Evolutionary conservation across 1,139 yeast species (phyloP).

Genomic region (Saccharomyces hybrid): DNA sequence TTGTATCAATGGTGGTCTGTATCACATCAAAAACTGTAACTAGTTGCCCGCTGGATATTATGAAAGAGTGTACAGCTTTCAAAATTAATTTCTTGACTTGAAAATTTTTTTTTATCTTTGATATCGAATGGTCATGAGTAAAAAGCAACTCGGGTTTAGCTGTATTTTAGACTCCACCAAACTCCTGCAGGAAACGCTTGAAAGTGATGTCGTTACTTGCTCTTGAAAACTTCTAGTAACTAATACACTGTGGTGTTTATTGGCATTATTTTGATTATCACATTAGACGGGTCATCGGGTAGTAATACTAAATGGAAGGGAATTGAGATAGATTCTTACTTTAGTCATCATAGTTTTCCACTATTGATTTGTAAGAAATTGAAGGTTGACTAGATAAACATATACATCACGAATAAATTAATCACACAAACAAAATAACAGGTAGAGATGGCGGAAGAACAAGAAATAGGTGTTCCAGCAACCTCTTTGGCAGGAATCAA

Average conservation of each 20-base stretch:
- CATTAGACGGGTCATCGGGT: not conserved
- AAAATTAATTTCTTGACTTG: not conserved
- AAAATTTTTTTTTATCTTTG: not conserved
- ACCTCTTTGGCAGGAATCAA: slow-evolving; percentile 53
- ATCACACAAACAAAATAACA: not conserved
- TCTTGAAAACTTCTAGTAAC: not conserved
- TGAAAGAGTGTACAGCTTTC: no score
- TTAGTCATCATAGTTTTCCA: not conserved
- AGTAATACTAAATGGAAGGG: not conserved
- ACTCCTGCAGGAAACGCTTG: no score
- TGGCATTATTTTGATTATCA: not conserved
- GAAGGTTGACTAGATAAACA: not conserved
- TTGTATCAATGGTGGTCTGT: not conserved
- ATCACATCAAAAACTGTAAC: no score
- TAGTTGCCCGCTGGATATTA: no score
- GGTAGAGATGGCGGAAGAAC: not conserved
- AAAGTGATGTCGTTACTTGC: no score
- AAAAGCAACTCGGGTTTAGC: no score
- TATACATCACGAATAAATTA: not conserved
- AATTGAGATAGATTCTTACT: not conserved
- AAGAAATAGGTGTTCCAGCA: slow-evolving; percentile 32
- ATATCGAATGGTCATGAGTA: not conserved
- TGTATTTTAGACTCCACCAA: no score
- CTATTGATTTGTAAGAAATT: not conserved
- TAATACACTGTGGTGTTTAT: not conserved